These are phyloP conservation scores for Gonapodya sp. DNA, from an alignment of 192 early-diverging fungal species.

Conservation along the genomic window DNA sequence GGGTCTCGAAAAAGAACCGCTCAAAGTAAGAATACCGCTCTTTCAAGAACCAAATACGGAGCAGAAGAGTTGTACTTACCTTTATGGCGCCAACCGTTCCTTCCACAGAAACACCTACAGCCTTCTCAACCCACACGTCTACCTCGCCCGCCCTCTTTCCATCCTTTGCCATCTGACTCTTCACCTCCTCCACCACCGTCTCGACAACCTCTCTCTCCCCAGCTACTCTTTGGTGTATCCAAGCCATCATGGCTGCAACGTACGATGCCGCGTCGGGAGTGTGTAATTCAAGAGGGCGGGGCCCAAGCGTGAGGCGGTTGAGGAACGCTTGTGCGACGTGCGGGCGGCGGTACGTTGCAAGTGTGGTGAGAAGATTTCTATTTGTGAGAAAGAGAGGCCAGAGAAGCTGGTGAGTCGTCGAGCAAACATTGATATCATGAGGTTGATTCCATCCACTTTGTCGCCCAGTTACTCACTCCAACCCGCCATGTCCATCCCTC, in stretches of 20 bases:
- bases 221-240: constrained; percentile 87
- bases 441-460: neutral
- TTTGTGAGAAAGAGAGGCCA: neutral
- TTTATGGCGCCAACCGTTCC: constrained; percentile 29
- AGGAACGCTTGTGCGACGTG: constrained; percentile 59
- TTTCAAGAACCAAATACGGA: too few relatives aligned
- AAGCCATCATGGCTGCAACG: constrained; percentile 92
- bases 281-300: constrained; percentile 85
- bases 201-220: constrained; percentile 83
- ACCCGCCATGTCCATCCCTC: neutral
- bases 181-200: constrained; percentile 43
- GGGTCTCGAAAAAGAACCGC: constrained; percentile 28
- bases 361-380: neutral
- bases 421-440: neutral
- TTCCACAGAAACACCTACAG: constrained; percentile 62
- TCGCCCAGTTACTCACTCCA: neutral
- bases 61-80: constrained; percentile 25
- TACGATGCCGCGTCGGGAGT: constrained; percentile 86
- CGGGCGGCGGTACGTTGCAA: constrained; percentile 33
- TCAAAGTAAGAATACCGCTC: too few relatives aligned
- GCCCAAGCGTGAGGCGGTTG: constrained; percentile 63
- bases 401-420: too few relatives aligned
- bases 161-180: constrained; percentile 9
- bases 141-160: constrained; percentile 12
- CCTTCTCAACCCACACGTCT: constrained; percentile 29